These are phyloP conservation scores for Chaetothyriales sp. DNA, from an alignment of 2,329 filamentous ascomycete genomes.

Conservation along the genomic window DNA sequence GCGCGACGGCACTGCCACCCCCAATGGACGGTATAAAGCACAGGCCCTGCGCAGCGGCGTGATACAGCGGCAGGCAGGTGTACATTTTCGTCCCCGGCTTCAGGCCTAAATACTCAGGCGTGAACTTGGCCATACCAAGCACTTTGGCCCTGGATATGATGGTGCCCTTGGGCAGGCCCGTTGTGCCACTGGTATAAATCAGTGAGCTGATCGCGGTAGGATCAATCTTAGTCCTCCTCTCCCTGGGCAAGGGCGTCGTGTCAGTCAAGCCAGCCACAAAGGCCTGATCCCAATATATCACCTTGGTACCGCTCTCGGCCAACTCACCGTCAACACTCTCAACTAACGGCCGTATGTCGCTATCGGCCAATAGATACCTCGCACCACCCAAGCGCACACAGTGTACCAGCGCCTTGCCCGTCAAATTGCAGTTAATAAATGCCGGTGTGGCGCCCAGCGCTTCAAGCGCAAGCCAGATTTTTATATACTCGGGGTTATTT, in stretches of 20 bases:
- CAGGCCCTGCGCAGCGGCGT: conserved; percentile 51
- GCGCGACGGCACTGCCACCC: conserved; percentile 32
- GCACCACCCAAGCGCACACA: conserved; percentile 47
- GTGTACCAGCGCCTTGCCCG: conserved; percentile 49
- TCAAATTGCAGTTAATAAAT: conserved; percentile 53
- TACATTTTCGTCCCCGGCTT: conserved; percentile 49
- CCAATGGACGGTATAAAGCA: conserved; percentile 38
- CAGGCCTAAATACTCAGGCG: conserved; percentile 22
- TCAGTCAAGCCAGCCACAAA: conserved; percentile 32
- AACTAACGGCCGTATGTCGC: conserved; percentile 36
- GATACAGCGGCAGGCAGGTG: conserved; percentile 64
- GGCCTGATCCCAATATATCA: conserved; percentile 42
- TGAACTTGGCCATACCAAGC: conserved; percentile 17
- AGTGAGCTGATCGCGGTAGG: conserved; percentile 45
- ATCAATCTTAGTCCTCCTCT: conserved; percentile 39
- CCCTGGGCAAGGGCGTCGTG: conserved; percentile 40
- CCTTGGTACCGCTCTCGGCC: conserved; percentile 39
- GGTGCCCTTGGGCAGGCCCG: conserved; percentile 53
- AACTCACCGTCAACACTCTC: conserved; percentile 37
- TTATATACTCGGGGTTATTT: conserved; percentile 54
- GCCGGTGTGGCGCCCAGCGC: conserved; percentile 54
- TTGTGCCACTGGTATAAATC: conserved; percentile 68
- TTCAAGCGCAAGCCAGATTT: conserved; percentile 52
- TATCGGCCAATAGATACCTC: conserved; percentile 46
- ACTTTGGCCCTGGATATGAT: conserved; percentile 25